These are phyloP conservation scores for Inga oerstediana DNA, from an alignment of 306 rosid species.

Conservation along the genomic window DNA sequence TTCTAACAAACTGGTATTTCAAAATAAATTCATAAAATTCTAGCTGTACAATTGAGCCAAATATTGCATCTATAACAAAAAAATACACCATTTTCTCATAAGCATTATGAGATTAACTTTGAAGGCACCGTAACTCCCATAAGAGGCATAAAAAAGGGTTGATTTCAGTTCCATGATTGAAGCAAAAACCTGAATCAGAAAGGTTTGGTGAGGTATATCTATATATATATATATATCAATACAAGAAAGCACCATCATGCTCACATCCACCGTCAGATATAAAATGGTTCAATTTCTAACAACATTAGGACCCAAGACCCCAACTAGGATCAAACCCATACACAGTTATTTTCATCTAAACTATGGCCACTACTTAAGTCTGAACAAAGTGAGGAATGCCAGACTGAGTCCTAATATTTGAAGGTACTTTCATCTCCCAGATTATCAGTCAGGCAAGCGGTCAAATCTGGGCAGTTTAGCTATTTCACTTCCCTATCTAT, in stretches of 20 bases:
- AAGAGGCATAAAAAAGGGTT: constrained; percentile 24
- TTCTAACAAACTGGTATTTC: constrained; percentile 8
- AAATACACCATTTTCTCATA: constrained; percentile 1
- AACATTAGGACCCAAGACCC: neutral
- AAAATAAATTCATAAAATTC: constrained; percentile 9
- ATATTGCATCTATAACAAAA: constrained; percentile 9
- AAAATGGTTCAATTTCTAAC: constrained; percentile 24
- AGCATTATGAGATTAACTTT: neutral
- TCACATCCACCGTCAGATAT: neutral
- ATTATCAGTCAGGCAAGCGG: too few species aligned
- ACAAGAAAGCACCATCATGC: constrained; percentile 18
- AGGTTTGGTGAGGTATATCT: constrained; percentile 5
- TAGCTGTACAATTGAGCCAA: constrained; percentile 39
- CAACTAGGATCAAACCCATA: constrained; percentile 11
- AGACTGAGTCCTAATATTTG: too few species aligned
- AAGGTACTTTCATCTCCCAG: too few species aligned
- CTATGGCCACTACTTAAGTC: constrained; percentile 5
- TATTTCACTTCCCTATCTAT: too few species aligned
- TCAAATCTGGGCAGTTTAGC: too few species aligned
- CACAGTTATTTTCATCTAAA: constrained; percentile 6
- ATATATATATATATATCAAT: neutral
- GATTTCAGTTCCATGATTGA: constrained; percentile 28
- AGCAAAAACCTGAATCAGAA: constrained; percentile 43
- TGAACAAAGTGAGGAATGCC: neutral
- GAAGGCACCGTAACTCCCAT: constrained; percentile 10